Conservation (phyloP, 371 early-diverging fungal species). For the Mucor velutinosus region DNA sequence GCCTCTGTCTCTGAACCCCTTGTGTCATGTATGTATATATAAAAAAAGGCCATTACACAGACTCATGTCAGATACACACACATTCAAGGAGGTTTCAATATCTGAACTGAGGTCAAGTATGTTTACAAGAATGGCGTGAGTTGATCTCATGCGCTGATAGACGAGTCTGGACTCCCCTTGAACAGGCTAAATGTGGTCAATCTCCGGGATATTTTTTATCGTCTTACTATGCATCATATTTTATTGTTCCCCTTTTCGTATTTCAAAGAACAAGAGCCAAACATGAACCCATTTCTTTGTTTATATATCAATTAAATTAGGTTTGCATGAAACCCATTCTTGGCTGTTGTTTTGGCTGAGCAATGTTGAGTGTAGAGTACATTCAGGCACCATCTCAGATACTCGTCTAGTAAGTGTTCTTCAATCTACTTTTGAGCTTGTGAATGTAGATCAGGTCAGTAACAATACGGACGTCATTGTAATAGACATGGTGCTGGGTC, state of each 20-base stretch:
- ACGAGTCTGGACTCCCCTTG: not conserved
- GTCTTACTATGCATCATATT: not conserved
- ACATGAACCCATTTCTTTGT: no score
- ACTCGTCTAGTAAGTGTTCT: no score
- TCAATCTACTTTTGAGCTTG: no score
- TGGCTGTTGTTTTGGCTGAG: no score
- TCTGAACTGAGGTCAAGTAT: constrained; percentile 5
- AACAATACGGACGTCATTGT: no score
- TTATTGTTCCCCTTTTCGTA: not conserved
- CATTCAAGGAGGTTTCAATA: constrained; percentile 7
- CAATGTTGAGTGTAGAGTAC: no score
- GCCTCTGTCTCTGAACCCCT: not conserved
- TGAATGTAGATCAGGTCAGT: no score
- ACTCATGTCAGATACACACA: not conserved
- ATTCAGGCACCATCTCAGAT: no score
- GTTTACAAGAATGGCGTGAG: constrained; percentile 5
- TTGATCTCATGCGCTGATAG: not conserved
- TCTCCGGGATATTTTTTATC: constrained; percentile 1
- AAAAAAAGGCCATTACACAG: not conserved
- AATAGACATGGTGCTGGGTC: no score
- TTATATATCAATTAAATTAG: no score
- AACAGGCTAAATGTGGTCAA: not conserved
- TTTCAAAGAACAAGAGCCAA: no score
- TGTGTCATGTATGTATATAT: not conserved
- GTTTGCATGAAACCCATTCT: no score